phyloP scores from a whole-genome alignment of 352 stramenopile species.

The Phytophthora vignae region DNA sequence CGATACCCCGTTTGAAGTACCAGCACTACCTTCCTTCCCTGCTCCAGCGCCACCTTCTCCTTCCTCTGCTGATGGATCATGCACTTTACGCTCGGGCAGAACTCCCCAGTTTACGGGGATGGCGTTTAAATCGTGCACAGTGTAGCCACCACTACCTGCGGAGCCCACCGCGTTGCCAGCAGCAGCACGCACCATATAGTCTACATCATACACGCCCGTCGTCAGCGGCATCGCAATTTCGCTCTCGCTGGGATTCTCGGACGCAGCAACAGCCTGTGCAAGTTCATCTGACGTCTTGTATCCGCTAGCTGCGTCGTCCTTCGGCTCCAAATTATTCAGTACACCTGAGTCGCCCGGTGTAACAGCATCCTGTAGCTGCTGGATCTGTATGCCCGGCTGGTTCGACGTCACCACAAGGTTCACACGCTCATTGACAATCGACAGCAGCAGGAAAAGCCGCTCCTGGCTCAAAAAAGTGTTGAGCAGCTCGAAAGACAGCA shows the following conservation, averaged over 20 bases:
- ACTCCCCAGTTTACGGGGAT: conserved; percentile 81
- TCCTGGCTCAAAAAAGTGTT: conserved; percentile 83
- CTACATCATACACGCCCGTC: conserved; percentile 71
- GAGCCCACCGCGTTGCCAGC: conserved; percentile 36
- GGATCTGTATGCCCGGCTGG: conserved; percentile 72
- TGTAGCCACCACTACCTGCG: conserved; percentile 40
- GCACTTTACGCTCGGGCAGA: conserved; percentile 65
- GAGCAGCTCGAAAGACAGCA: conserved; percentile 87
- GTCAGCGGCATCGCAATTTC: conserved; percentile 70
- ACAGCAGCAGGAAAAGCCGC: conserved; percentile 76
- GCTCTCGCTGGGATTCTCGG: conserved; percentile 70
- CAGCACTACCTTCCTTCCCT: conserved; percentile 26
- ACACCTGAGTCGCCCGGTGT: conserved; percentile 22
- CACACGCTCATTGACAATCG: conserved; percentile 83
- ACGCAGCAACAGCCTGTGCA: conserved; percentile 53
- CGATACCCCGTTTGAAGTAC: conserved; percentile 35
- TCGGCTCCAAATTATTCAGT: conserved; percentile 54
- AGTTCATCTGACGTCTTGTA: conserved; percentile 73
- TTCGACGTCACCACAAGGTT: conserved; percentile 78
- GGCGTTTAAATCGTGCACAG: conserved; percentile 71
- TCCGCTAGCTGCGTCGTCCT: conserved; percentile 40
- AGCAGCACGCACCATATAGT: conserved; percentile 74
- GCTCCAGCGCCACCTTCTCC: conserved; percentile 29
- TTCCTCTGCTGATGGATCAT: conserved; percentile 37
- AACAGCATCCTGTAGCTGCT: conserved; percentile 63